Base-by-base conservation (phyloP, 768 basidiomycete species). In the Rubroboletus pulcherrimus region DNA sequence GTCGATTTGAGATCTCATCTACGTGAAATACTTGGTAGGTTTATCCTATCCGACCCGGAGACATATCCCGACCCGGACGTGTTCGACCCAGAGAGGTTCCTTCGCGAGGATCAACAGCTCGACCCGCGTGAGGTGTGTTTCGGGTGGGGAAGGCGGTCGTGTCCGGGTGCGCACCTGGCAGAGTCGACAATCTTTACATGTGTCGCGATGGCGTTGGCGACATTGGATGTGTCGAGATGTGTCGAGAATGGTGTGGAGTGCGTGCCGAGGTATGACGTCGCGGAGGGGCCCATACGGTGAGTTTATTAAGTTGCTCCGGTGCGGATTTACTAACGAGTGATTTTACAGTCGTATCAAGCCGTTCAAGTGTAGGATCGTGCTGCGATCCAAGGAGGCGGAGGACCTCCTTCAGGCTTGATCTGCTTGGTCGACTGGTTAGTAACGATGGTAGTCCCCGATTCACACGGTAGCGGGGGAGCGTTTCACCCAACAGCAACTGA, bases 71-170 rank as follows among this genome's bases (percentile, higher is more conserved):
- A 56, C 15, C 63, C 63, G 4, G 51, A 58, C 0, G 41, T 51
- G 1, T 64, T 64, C 12, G 29, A 53, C 7, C 63, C 63, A 0
- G 58, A 61, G 34, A 46, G 63, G 10, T 65, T 58, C 44, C 52
- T 58, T 3, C 53, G 54, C 11, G 38, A 54, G 9, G 3, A 56
- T 9, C 53, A 33, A 7, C 49, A 66, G 5, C 54, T 39, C 1
- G 58, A 64, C 14, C 54, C 57, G 1, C 42, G 55, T 5, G 51
- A 57, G 3, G 53, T 15, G 2, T 63, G 59, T 53, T 66, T 65
- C 40, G 57, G 64, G 12, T 65, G 29, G 35, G 64, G 54, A 35
- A 56, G 58, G 26, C 55, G 58, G 17, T 47, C 6, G 24, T 58
- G 60, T 47, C 57, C 55, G 0, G 57, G 65, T 42, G 30, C 11